Base-by-base conservation (phyloP, 75 land plant species). In the Pinus albicaulis region DNA sequence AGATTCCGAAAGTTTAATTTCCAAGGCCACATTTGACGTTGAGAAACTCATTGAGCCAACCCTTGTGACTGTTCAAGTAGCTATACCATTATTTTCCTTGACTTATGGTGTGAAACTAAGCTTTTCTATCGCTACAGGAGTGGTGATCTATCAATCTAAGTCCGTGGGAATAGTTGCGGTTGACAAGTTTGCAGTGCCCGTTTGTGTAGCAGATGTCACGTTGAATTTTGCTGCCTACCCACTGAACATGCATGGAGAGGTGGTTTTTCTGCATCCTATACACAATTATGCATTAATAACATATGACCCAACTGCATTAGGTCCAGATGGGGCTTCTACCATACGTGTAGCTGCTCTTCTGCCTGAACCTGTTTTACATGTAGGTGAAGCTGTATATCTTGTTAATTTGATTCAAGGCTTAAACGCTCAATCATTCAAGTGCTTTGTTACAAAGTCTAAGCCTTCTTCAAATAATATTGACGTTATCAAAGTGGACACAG, bases 71-170 rank as follows among this genome's bases (percentile, higher is more conserved):
- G 60, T 81, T 79, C 83, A 81, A 63, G 84, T 81, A 5, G 80
- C 78, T 71, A 78, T 85, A 17, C 86, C 84, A 38, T 77, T 80
- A 19, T 81, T 80, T 61, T 72, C 90, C 93, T 71, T 81, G 75
- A 70, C 81, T 15, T 84, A 85, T 72, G 86, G 83, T 71, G 83
- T 85, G 38, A 83, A 85, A 73, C 80, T 5, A 76, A 78, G 25
- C 77, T 81, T 57, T 85, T 81, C 55, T 81, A n/a, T 73, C 60
- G 86, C 83, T 53, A 78, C 86, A n/a, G 84, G 80, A 2, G 63
- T 85, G 1, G 78, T 85, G n/a, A 76, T 85, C n/a, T 84, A 85
- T 28, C 84, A 85, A 75, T 81, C 87, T 7, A 22, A 63, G 3
- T 71, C 74, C 74, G 59, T 85, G 19, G 87, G 87, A 15, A 48